Evolutionary conservation across 805 yeast species (phyloP).

Genomic region (Jamesozyma rosinii): DNA sequence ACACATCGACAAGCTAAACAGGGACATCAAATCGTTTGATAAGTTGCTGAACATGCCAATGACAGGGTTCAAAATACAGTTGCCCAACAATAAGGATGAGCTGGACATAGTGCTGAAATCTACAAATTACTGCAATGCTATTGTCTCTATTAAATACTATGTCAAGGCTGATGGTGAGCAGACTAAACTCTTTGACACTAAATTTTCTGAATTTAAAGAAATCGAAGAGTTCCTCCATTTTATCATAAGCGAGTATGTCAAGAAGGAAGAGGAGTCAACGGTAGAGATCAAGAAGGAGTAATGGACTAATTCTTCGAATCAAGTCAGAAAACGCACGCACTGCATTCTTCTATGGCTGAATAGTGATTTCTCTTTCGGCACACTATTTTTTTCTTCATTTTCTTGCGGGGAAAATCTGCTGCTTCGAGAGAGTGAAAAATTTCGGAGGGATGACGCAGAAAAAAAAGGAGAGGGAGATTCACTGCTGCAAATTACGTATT

Average conservation of each 20-base stretch:
- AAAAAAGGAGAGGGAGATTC: neutral
- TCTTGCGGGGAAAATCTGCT: too few species aligned
- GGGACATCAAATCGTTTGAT: slow-evolving; percentile 21
- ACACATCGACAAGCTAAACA: slow-evolving; percentile 17
- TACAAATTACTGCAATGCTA: slow-evolving; percentile 28
- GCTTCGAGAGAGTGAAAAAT: neutral
- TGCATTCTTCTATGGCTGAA: too few species aligned
- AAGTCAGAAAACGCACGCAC: too few species aligned
- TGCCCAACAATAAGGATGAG: slow-evolving; percentile 9
- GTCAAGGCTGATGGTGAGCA: neutral
- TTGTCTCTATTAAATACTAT: slow-evolving; percentile 16
- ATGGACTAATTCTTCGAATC: too few species aligned
- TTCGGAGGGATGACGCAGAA: neutral
- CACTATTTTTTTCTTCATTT: too few species aligned
- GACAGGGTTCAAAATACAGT: slow-evolving; percentile 14
- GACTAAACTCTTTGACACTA: slow-evolving; percentile 16
- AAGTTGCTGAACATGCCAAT: slow-evolving; percentile 15
- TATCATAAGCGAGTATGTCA: slow-evolving; percentile 23
- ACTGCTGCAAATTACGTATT: too few species aligned
- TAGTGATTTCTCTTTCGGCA: too few species aligned
- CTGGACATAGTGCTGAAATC: slow-evolving; percentile 17
- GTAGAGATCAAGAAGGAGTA: neutral
- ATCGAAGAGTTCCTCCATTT: slow-evolving; percentile 30
- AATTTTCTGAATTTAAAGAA: slow-evolving; percentile 28
- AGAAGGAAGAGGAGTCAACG: slow-evolving; percentile 1